Evolutionary conservation across 163 green algal genomes (phyloP).

Genomic region (Scenedesmus sp.): DNA sequence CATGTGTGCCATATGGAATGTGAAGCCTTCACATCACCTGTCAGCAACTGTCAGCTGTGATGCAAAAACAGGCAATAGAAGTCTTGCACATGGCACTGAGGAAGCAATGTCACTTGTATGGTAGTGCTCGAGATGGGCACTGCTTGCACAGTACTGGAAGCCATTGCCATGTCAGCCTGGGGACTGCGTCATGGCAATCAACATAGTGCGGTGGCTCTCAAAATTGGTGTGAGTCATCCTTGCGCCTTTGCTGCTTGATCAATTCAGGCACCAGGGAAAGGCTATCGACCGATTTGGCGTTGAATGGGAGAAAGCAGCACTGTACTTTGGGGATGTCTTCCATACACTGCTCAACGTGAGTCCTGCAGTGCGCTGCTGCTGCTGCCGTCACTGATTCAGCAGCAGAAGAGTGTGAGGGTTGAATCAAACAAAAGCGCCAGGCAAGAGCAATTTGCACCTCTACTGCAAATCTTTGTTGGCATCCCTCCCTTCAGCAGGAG

Average conservation of each 20-base stretch:
- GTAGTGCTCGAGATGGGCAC: too few species aligned
- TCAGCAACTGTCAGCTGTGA: not conserved
- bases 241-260: not conserved
- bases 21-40: not conserved
- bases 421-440: too few species aligned
- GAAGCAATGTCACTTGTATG: too few species aligned
- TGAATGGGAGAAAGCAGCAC: conserved; percentile 5
- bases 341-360: conserved; percentile 65
- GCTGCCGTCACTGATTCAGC: not conserved
- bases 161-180: too few species aligned
- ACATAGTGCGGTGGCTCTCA: too few species aligned
- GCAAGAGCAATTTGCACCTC: not conserved
- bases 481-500: not conserved
- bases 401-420: not conserved
- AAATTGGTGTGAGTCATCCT: too few species aligned
- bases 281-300: conserved; percentile 57
- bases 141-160: too few species aligned
- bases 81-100: not conserved
- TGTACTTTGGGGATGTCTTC: conserved; percentile 55
- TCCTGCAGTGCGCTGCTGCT: not conserved
- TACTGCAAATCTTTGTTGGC: not conserved
- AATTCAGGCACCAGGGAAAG: conserved; percentile 51
- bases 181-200: too few species aligned
- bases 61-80: not conserved
- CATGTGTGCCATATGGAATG: not conserved